Evolutionary conservation across 2,329 filamentous ascomycete genomes (phyloP).

Genomic region (Xylaria sp.): DNA sequence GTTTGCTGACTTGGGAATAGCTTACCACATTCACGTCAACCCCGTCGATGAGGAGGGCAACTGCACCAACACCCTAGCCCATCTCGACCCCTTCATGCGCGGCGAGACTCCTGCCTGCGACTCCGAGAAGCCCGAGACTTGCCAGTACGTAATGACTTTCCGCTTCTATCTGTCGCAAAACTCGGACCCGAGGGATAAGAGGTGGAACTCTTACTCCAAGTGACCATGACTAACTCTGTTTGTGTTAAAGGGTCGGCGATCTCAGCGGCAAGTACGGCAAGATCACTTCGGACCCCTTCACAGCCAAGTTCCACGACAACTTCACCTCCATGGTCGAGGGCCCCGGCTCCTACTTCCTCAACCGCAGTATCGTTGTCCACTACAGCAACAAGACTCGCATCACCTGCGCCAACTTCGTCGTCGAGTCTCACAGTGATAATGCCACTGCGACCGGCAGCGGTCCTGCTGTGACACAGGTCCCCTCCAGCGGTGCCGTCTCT

Average conservation of each 20-base stretch:
- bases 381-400: slow-evolving; percentile 59
- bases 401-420: slow-evolving; percentile 57
- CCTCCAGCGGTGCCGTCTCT: slow-evolving; percentile 4
- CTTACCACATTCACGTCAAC: slow-evolving; percentile 66
- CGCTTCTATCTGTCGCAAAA: no score
- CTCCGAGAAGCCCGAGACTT: slow-evolving; percentile 50
- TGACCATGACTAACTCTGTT: neutral
- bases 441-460: slow-evolving; percentile 14
- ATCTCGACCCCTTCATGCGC: slow-evolving; percentile 66
- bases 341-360: slow-evolving; percentile 55
- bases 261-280: slow-evolving; percentile 68
- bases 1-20: slow-evolving; percentile 36
- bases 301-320: slow-evolving; percentile 48
- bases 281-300: slow-evolving; percentile 48
- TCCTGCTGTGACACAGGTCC: neutral
- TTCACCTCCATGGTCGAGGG: slow-evolving; percentile 52
- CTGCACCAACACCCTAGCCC: slow-evolving; percentile 61
- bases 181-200: neutral
- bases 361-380: slow-evolving; percentile 60
- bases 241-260: slow-evolving; percentile 53
- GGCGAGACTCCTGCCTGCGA: slow-evolving; percentile 60
- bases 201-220: neutral
- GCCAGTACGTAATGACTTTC: slow-evolving; percentile 41
- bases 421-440: slow-evolving; percentile 16
- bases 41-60: slow-evolving; percentile 63